A percentile compares a stretch with the other conserved stretches of the same genome.
phyloP scores from a whole-genome alignment of 106 monocot species.

The Dactylorhiza incarnata region DNA sequence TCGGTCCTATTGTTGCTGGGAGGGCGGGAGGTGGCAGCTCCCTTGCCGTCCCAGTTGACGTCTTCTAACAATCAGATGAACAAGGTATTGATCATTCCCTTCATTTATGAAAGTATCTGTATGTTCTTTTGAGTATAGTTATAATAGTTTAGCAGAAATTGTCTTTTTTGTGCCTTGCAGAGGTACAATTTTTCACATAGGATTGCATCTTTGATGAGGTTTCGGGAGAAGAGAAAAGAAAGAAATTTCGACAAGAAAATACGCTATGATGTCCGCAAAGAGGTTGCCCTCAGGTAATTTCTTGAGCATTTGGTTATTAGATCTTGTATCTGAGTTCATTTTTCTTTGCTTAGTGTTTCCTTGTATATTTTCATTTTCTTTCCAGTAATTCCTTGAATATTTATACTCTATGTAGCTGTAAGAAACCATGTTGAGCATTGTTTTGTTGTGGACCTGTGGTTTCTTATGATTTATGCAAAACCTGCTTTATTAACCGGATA shows the following conservation, averaged over 20 bases:
- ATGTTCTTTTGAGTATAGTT: not conserved
- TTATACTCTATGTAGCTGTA: not conserved
- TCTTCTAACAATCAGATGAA: slow-evolving; percentile 35
- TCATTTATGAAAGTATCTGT: not conserved
- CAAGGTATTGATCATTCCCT: slow-evolving; percentile 15
- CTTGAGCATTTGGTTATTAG: not conserved
- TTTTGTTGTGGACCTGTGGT: not conserved
- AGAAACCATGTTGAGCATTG: not conserved
- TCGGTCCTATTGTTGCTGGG: slow-evolving; percentile 58
- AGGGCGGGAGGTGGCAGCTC: slow-evolving; percentile 35
- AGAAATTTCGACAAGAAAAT: slow-evolving; percentile 76
- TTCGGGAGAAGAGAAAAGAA: slow-evolving; percentile 72
- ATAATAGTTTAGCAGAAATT: not conserved
- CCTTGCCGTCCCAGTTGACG: slow-evolving; percentile 17
- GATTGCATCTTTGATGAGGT: slow-evolving; percentile 67
- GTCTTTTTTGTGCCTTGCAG: slow-evolving; percentile 16
- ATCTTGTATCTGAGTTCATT: not conserved
- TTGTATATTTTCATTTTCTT: not conserved
- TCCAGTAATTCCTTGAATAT: not conserved
- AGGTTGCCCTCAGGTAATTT: slow-evolving; percentile 55
- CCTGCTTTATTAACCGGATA: too few relatives aligned
- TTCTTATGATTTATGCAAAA: not conserved
- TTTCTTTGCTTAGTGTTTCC: not conserved
- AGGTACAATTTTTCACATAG: slow-evolving; percentile 49
- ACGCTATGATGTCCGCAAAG: slow-evolving; percentile 55